Base-by-base conservation (phyloP, 352 stramenopile genomes). In the Globisporangium irregulare region DNA sequence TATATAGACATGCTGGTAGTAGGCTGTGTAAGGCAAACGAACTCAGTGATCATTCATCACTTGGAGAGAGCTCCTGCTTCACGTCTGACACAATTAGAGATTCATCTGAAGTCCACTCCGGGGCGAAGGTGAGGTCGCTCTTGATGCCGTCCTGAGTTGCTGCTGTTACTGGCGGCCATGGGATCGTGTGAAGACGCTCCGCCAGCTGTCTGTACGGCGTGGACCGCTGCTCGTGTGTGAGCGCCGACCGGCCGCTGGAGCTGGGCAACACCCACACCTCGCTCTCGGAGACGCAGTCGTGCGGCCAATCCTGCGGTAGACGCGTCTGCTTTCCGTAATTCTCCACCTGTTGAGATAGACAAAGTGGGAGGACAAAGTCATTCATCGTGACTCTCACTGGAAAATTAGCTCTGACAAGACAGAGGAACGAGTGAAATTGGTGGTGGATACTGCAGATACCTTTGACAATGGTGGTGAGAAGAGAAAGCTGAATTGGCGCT, bases 211-310 rank as follows among this genome's bases (percentile, higher is more conserved):
- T 71, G 64, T 96, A 95, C 48, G 87, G 87, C 34, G 76, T 51
- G 6, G 79, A 81, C 15, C 87, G 84, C 67, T 95, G 80, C 50
- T 73, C 73, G 27, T 87, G 88, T 27, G 89, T 92, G 83, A 95
- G 94, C 20, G 81, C 87, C 3, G 87, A 89, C 15, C 87, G 83
- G 9, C 89, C 89, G n/a, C 86, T 95, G 6, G 86, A 91, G 50
- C 86, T 95, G 1, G 89, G 87, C 12, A 95, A 67, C 3, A 95
- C 89, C 87, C 87, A 95, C 9, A 95, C 79, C 62, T 95, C 86
- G 53, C 81, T 88, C 41, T 88, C 77, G 9, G 62, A 38, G 0
- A 76, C 73, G 55, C 81, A 81, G n/a, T 90, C 79, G 2, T 68
- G 73, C 20, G 89, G 89, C 89, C 89, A 96, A 5, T 75, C 83